These are phyloP conservation scores for Ramularia endophylla DNA, from an alignment of 2,329 filamentous ascomycete species.

Conservation along the genomic window DNA sequence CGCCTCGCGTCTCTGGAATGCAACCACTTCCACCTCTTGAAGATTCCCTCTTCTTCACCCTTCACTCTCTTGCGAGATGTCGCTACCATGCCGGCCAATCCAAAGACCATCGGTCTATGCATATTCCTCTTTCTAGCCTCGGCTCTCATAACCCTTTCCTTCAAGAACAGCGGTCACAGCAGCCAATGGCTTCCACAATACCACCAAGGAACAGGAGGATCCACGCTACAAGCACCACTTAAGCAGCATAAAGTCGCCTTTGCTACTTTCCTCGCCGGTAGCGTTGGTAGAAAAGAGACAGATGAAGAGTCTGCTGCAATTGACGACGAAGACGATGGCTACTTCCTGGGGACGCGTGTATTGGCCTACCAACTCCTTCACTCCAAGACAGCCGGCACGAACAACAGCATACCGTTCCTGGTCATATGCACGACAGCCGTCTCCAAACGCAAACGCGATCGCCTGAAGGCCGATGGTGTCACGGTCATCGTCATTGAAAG, in stretches of 20 bases:
- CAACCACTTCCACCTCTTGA: neutral
- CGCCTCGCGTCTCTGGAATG: constrained; percentile 3
- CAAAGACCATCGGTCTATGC: constrained; percentile 27
- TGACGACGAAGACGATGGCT: constrained; percentile 30
- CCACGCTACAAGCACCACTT: constrained; percentile 11
- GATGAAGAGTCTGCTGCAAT: constrained; percentile 20
- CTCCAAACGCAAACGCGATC: constrained; percentile 30
- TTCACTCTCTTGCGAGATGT: constrained; percentile 10
- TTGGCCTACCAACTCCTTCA: constrained; percentile 36
- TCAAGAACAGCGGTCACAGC: constrained; percentile 18
- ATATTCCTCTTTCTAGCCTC: constrained; percentile 31
- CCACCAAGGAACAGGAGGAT: constrained; percentile 3
- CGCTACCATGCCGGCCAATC: constrained; percentile 17
- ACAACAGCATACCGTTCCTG: constrained; percentile 33
- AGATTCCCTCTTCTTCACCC: constrained; percentile 4
- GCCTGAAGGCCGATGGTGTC: constrained; percentile 32
- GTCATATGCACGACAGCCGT: constrained; percentile 34
- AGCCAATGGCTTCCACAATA: constrained; percentile 17
- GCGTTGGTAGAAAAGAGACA: constrained; percentile 13
- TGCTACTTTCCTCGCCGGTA: constrained; percentile 34
- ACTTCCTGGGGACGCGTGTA: constrained; percentile 32
- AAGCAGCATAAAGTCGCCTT: constrained; percentile 31
- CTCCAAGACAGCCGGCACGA: constrained; percentile 30
- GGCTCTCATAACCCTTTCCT: constrained; percentile 28
- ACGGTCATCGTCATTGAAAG: constrained; percentile 31